Evolutionary conservation across 2,329 filamentous ascomycete genomes (phyloP).

Genomic region (Albophoma yamanashiensis): DNA sequence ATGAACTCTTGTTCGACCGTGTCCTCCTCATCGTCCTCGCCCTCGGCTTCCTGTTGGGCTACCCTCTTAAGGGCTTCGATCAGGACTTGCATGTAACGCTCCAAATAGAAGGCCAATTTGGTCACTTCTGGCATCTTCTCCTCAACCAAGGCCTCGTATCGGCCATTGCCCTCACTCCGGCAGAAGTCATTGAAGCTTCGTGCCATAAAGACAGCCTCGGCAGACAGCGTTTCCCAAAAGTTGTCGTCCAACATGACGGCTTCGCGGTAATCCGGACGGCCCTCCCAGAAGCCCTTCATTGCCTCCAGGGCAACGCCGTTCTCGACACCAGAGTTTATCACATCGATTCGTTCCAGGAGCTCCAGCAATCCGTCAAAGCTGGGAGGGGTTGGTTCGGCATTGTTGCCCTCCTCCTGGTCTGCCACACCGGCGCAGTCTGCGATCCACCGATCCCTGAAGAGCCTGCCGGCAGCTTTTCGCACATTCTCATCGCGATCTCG

Average conservation of each 20-base stretch:
- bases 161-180: conserved; percentile 59
- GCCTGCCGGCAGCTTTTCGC: conserved; percentile 75
- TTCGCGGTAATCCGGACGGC: conserved; percentile 72
- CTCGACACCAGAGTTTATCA: conserved; percentile 81
- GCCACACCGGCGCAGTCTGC: conserved; percentile 75
- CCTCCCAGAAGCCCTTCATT: conserved; percentile 95
- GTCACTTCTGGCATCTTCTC: conserved; percentile 95
- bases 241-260: conserved; percentile 59
- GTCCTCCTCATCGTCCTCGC: conserved; percentile 66
- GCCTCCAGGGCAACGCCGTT: conserved; percentile 86
- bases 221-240: conserved; percentile 72
- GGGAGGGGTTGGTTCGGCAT: conserved; percentile 47
- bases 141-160: conserved; percentile 66
- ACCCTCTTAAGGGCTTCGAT: conserved; percentile 51
- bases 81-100: conserved; percentile 64
- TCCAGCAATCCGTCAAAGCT: conserved; percentile 80
- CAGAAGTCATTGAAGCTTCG: conserved; percentile 94
- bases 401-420: conserved; percentile 47
- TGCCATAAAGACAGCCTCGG: conserved; percentile 82
- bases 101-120: conserved; percentile 75
- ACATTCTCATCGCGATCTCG: conserved; percentile 92
- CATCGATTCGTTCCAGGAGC: conserved; percentile 85
- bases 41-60: conserved; percentile 42
- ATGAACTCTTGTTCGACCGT: conserved; percentile 89
- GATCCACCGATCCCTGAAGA: conserved; percentile 96